Conservation (phyloP, 1,284 basidiomycete species). For the Boletus sp. region DNA sequence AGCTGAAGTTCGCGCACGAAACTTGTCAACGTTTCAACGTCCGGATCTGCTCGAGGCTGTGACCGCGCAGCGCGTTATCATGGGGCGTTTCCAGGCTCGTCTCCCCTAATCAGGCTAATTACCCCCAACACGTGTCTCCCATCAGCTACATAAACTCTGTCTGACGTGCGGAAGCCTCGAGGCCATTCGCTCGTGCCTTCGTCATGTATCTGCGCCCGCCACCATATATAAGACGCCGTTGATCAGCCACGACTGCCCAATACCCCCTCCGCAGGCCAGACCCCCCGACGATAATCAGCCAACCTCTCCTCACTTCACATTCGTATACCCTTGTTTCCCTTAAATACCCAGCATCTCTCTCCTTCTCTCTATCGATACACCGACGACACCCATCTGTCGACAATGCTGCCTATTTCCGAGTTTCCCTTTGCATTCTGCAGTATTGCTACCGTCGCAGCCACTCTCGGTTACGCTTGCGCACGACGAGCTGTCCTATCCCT, state of each 20-base stretch:
- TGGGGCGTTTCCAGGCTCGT: conserved; percentile 3
- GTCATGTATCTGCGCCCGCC: conserved; percentile 22
- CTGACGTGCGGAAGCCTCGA: conserved; percentile 32
- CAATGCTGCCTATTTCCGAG: conserved; percentile 34
- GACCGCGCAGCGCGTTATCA: conserved; percentile 13
- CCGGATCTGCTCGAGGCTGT: conserved; percentile 15
- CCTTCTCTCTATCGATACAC: neutral
- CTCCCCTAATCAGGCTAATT: conserved; percentile 3
- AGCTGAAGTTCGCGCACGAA: conserved; percentile 1
- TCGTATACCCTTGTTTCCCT: conserved; percentile 12
- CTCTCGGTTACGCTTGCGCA: conserved; percentile 53
- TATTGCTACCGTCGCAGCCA: conserved; percentile 57
- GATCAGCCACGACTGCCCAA: conserved; percentile 24
- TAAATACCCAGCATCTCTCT: conserved; percentile 22
- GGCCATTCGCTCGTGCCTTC: conserved; percentile 28
- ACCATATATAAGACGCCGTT: conserved; percentile 34
- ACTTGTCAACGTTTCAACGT: neutral
- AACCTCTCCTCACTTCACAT: conserved; percentile 2
- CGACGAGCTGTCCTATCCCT: conserved; percentile 37
- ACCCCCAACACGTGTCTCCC: conserved; percentile 20
- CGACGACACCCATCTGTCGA: neutral
- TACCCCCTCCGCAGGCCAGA: conserved; percentile 15
- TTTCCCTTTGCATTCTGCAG: conserved; percentile 52
- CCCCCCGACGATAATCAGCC: conserved; percentile 21
- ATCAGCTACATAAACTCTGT: conserved; percentile 6